Conservation (phyloP, 2,329 filamentous ascomycete genomes). For the Raffaelea albimanens region DNA sequence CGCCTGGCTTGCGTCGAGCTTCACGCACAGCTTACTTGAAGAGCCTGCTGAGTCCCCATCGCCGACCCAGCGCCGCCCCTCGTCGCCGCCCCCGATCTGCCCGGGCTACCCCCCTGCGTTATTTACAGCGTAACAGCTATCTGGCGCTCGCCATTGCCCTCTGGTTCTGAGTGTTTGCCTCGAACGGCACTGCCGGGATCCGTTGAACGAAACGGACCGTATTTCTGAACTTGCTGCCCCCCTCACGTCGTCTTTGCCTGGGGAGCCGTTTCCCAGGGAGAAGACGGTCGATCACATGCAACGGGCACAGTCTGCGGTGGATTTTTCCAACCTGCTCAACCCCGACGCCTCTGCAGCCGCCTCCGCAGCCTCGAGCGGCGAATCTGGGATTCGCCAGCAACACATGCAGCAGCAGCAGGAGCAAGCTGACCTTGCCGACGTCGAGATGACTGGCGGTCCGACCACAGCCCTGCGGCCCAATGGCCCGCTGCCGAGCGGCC, state of each 20-base stretch:
- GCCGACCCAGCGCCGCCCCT: too few relatives aligned
- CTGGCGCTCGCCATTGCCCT: too few relatives aligned
- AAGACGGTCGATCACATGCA: constrained; percentile 56
- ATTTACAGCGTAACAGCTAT: too few relatives aligned
- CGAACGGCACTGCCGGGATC: too few relatives aligned
- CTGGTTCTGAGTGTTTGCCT: too few relatives aligned
- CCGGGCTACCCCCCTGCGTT: neutral
- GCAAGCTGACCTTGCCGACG: constrained; percentile 20
- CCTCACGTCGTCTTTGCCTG: neutral
- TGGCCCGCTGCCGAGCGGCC: constrained; percentile 51
- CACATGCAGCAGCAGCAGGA: constrained; percentile 20
- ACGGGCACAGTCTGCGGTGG: constrained; percentile 62
- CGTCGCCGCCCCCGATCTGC: too few relatives aligned
- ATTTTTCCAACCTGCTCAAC: constrained; percentile 69
- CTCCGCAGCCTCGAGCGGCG: constrained; percentile 15
- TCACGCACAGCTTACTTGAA: too few relatives aligned
- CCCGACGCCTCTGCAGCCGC: constrained; percentile 27
- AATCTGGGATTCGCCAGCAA: constrained; percentile 17
- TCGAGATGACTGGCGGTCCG: constrained; percentile 32
- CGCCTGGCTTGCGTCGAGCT: too few relatives aligned
- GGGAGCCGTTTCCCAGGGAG: constrained; percentile 6
- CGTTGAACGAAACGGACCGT: too few relatives aligned
- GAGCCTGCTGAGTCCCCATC: too few relatives aligned
- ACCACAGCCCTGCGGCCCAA: constrained; percentile 38
- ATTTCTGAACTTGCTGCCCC: too few relatives aligned